A percentile compares a stretch with the other conserved stretches of the same genome.
Conservation (phyloP, 345 rosid genomes). For the Euphorbia peplus region DNA sequence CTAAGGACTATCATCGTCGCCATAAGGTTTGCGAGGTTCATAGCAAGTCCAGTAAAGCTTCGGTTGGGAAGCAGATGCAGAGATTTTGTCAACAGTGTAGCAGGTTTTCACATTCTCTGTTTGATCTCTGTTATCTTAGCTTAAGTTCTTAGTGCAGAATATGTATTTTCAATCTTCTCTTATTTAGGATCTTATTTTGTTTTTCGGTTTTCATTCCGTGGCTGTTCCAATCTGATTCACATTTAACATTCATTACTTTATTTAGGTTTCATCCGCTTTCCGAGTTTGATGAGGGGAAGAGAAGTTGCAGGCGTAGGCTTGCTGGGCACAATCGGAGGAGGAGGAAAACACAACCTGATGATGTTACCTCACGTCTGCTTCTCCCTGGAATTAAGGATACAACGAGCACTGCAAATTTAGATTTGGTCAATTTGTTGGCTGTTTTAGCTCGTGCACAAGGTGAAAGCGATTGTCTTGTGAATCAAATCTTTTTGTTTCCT, state of each 20-base stretch:
- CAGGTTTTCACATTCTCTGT: conserved; percentile 45
- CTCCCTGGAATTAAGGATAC: conserved; percentile 45
- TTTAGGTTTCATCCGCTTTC: conserved; percentile 75
- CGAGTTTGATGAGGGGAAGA: conserved; percentile 84
- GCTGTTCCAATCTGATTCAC: neutral
- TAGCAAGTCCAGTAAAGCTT: conserved; percentile 76
- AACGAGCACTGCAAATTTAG: conserved; percentile 39
- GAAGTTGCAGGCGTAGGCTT: conserved; percentile 87
- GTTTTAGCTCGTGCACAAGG: conserved; percentile 71
- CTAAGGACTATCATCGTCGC: conserved; percentile 86
- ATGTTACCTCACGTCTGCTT: conserved; percentile 50
- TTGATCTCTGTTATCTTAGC: neutral
- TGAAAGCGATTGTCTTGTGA: conserved; percentile 19
- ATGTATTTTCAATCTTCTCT: neutral
- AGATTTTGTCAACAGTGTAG: conserved; percentile 98
- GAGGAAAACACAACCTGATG: conserved; percentile 78
- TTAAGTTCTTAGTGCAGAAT: neutral
- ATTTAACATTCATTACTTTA: neutral
- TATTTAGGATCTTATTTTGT: neutral
- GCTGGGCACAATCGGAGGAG: conserved; percentile 79
- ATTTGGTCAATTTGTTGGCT: conserved; percentile 66
- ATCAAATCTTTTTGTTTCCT: neutral
- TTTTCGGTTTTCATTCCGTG: neutral
- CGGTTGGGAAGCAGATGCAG: conserved; percentile 87
- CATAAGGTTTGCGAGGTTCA: conserved; percentile 88